These are phyloP conservation scores for Aspergillus heteromorphus DNA, from an alignment of 495 filamentous ascomycete genomes.

Conservation along the genomic window DNA sequence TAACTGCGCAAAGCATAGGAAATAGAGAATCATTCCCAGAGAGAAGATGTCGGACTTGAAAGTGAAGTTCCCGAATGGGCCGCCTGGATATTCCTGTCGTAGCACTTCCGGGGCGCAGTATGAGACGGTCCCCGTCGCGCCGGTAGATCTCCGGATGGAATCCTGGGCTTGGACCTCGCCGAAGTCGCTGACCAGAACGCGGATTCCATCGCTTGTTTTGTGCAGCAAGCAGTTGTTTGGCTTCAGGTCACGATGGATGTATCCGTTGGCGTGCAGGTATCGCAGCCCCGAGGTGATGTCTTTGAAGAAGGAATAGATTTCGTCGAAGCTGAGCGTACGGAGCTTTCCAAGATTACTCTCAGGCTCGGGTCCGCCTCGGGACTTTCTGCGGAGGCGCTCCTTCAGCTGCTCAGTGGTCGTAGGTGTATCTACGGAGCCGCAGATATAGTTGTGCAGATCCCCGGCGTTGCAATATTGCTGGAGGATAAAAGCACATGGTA, in stretches of 20 bases:
- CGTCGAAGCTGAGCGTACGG: conserved; percentile 72
- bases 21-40: conserved; percentile 95
- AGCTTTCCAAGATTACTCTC: conserved; percentile 45
- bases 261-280: conserved; percentile 87
- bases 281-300: conserved; percentile 90
- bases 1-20: conserved; percentile 87
- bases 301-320: conserved; percentile 95
- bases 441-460: conserved; percentile 82
- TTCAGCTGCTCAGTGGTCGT: conserved; percentile 78
- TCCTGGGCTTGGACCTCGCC: conserved; percentile 87
- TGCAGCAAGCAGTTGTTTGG: conserved; percentile 94
- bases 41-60: conserved; percentile 97
- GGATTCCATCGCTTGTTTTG: conserved; percentile 59
- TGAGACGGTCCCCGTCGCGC: conserved; percentile 91
- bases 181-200: conserved; percentile 92
- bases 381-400: conserved; percentile 73
- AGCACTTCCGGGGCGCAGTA: conserved; percentile 97
- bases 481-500: conserved; percentile 92
- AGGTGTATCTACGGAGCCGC: conserved; percentile 55
- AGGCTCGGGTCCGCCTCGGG: conserved; percentile 55
- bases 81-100: conserved; percentile 56
- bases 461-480: conserved; percentile 96
- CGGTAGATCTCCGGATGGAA: conserved; percentile 75
- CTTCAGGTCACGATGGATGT: conserved; percentile 94
- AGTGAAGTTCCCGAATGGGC: conserved; percentile 83